phyloP scores from a whole-genome alignment of 345 rosid genomes.

The Arabis hirsuta region DNA sequence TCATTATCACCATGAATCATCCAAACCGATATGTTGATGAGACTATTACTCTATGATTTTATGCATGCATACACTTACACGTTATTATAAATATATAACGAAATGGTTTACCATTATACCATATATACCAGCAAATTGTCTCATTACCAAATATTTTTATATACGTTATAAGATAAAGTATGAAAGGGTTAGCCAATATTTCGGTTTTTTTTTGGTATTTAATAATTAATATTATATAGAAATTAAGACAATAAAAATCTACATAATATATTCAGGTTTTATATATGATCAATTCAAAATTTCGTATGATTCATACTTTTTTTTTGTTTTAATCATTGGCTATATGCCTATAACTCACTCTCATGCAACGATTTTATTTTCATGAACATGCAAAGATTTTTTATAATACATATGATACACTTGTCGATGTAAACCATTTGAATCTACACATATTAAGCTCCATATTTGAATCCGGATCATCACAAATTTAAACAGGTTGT shows the following conservation, averaged over 20 bases:
- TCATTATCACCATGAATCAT: conserved; percentile 38
- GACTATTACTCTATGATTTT: conserved; percentile 19
- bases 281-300: not conserved
- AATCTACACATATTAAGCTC: not conserved
- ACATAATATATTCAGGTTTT: not conserved
- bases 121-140: conserved; percentile 18
- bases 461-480: not conserved
- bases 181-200: not conserved
- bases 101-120: conserved; percentile 25
- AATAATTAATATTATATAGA: not conserved
- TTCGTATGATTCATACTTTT: not conserved
- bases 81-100: conserved; percentile 21
- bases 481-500: not conserved
- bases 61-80: conserved; percentile 30
- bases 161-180: not conserved
- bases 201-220: too few species aligned
- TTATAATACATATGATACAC: too few species aligned
- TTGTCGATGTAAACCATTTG: not conserved
- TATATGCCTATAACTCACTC: too few species aligned
- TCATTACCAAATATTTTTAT: not conserved
- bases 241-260: not conserved
- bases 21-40: conserved; percentile 28
- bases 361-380: too few species aligned
- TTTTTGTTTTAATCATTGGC: too few species aligned
- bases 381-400: too few species aligned